Percentiles rank a stretch among this genome's conserved stretches.
These are phyloP conservation scores for Thraustochytrium sp. DNA, from an alignment of 352 stramenopile genomes.

Conservation along the genomic window DNA sequence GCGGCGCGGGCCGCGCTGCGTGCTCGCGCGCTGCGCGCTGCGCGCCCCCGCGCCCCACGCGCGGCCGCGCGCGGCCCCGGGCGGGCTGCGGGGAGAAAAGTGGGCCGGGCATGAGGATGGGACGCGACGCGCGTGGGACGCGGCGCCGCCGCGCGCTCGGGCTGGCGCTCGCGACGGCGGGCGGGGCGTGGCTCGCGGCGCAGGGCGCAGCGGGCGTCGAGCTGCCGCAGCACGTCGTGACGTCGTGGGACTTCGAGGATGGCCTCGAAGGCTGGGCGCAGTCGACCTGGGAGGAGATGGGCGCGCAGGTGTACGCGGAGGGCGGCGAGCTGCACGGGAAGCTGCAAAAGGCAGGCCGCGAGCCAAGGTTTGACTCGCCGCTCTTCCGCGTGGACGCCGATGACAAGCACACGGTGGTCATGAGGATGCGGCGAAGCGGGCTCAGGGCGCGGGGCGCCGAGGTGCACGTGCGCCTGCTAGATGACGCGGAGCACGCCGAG, in stretches of 20 bases:
- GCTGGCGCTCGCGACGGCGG: no score
- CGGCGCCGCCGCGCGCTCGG: no score
- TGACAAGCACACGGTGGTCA: background rate
- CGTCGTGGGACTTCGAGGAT: slow-evolving; percentile 19
- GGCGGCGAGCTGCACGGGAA: slow-evolving; percentile 19
- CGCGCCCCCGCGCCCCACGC: no score
- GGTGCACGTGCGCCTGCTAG: background rate
- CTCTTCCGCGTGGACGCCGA: background rate
- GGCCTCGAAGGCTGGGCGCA: slow-evolving; percentile 21
- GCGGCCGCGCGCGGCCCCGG: no score
- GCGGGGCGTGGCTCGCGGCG: no score
- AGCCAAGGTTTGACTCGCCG: slow-evolving; percentile 18
- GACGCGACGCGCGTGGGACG: no score
- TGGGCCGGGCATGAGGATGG: no score
- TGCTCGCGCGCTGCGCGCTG: no score
- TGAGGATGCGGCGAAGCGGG: background rate
- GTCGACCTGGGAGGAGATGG: slow-evolving; percentile 1
- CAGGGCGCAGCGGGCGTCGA: no score
- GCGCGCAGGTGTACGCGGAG: background rate
- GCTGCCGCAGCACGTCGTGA: background rate
- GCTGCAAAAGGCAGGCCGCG: background rate
- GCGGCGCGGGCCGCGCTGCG: no score
- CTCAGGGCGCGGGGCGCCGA: background rate
- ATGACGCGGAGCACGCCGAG: background rate
- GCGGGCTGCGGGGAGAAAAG: no score